Evolutionary conservation across 2,329 filamentous ascomycete genomes (phyloP).

Genomic region (Chalaropsis ovoidea): DNA sequence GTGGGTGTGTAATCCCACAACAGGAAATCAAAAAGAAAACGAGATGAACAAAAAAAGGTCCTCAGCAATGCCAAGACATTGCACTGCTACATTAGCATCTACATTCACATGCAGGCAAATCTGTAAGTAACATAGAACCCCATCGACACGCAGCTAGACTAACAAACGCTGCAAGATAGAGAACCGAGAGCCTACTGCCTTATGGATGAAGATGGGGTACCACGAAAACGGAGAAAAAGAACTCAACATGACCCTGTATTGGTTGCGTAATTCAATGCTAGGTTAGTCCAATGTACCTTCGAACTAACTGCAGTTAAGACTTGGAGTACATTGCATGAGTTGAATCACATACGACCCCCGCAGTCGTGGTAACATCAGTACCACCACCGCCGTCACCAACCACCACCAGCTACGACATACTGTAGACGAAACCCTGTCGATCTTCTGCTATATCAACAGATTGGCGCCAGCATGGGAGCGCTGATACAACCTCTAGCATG

Average conservation of each 20-base stretch:
- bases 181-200: no score
- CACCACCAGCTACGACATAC: no score
- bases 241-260: neutral
- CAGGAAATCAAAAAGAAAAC: neutral
- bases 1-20: neutral
- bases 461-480: no score
- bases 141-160: neutral
- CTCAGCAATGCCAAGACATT: slow-evolving; percentile 2
- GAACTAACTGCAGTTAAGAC: neutral
- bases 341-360: neutral
- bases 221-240: neutral
- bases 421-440: neutral
- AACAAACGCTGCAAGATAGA: no score
- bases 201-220: no score
- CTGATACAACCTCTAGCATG: no score
- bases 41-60: neutral
- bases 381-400: neutral
- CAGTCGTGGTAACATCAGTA: neutral
- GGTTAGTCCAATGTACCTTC: neutral
- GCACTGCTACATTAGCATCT: neutral
- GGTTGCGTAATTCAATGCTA: slow-evolving; percentile 5
- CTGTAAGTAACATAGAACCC: neutral
- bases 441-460: neutral
- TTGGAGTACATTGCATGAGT: neutral
- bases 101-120: neutral